phyloP scores from a whole-genome alignment of 2,329 filamentous ascomycete genomes.

The Keithomyces neogunnii region DNA sequence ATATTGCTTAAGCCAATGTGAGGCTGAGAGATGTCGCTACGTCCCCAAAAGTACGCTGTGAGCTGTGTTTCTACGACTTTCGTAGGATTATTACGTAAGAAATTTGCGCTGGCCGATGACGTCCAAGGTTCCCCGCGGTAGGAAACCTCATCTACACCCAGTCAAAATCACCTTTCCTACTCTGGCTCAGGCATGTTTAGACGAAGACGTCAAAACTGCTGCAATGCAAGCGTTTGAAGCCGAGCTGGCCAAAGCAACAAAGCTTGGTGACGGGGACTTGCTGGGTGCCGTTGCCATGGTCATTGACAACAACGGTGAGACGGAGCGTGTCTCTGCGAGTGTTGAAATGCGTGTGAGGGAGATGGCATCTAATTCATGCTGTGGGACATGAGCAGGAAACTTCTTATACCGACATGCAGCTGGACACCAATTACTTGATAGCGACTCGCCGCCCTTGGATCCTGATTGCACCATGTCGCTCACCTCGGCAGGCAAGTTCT shows the following conservation, averaged over 20 bases:
- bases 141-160: slow-evolving; percentile 1
- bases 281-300: slow-evolving; percentile 7
- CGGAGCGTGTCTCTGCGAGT: neutral
- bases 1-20: too few species aligned
- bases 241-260: slow-evolving; percentile 5
- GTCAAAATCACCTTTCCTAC: slow-evolving; percentile 1
- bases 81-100: too few species aligned
- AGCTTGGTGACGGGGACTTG: slow-evolving; percentile 4
- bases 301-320: slow-evolving; percentile 7
- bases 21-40: too few species aligned
- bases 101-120: too few species aligned
- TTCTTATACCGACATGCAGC: slow-evolving; percentile 8
- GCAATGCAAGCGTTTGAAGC: slow-evolving; percentile 6
- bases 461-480: slow-evolving; percentile 7
- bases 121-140: neutral
- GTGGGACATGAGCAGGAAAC: slow-evolving; percentile 3
- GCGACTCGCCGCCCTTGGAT: slow-evolving; percentile 5
- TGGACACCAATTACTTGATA: slow-evolving; percentile 7
- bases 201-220: slow-evolving; percentile 1
- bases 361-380: slow-evolving; percentile 4
- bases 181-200: neutral
- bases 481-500: slow-evolving; percentile 5
- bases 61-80: too few species aligned
- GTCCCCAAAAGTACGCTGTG: too few species aligned
- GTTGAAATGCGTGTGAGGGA: slow-evolving; percentile 2